Percentiles rank a stretch among this genome's conserved stretches.
Evolutionary conservation across 176 grass and related monocot species (phyloP).

Genomic region (Tuctoria greenei): DNA sequence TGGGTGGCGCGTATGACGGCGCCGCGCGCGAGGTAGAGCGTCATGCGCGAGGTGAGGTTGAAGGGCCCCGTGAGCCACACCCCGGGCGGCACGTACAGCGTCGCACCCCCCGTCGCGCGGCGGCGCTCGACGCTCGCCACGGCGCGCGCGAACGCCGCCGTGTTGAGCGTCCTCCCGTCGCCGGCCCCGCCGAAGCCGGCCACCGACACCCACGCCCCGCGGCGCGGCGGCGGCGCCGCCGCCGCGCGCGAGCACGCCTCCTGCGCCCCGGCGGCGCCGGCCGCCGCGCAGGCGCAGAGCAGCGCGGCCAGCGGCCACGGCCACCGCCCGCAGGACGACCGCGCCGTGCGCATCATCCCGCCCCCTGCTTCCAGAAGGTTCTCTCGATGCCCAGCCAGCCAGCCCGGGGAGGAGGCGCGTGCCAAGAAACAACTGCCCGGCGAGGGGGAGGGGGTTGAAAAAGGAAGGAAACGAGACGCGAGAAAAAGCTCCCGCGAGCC

Average conservation of each 20-base stretch:
- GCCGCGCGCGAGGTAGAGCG: conserved; percentile 74
- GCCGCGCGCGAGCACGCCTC: conserved; percentile 52
- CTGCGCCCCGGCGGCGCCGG: conserved; percentile 19
- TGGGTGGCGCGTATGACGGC: conserved; percentile 66
- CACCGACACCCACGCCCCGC: conserved; percentile 62
- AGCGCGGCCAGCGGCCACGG: neutral
- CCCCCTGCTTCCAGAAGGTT: neutral
- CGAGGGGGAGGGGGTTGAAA: neutral
- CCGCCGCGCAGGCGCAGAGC: neutral
- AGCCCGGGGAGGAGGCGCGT: neutral
- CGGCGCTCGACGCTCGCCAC: conserved; percentile 46
- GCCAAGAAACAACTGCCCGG: too few relatives aligned
- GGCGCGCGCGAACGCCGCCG: conserved; percentile 53
- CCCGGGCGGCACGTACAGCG: conserved; percentile 73
- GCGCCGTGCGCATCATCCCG: neutral
- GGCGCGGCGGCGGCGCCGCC: conserved; percentile 44
- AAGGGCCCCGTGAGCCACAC: conserved; percentile 84
- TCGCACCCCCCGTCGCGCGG: conserved; percentile 48
- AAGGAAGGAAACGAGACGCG: neutral
- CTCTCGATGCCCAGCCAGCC: neutral
- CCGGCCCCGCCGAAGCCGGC: conserved; percentile 68
- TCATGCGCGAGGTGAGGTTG: conserved; percentile 84
- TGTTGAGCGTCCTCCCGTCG: conserved; percentile 61
- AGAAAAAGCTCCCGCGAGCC: neutral
- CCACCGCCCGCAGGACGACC: neutral